These are phyloP conservation scores for Mycena sp. DNA, from an alignment of 1,284 basidiomycete genomes.

Conservation along the genomic window DNA sequence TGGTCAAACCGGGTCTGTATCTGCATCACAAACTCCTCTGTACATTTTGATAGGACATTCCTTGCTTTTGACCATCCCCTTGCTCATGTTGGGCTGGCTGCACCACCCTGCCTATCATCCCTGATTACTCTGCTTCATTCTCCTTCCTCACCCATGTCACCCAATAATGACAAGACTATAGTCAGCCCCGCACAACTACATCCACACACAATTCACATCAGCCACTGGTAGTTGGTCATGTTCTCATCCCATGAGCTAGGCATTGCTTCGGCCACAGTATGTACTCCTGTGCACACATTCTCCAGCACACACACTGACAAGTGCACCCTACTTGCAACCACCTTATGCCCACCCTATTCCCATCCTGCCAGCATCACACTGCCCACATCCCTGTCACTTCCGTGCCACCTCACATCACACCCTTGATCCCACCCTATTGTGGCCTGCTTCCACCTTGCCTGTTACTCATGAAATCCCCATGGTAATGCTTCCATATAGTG, in stretches of 20 bases:
- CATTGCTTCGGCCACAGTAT: not conserved
- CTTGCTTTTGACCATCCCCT: not conserved
- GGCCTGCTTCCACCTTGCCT: too few species aligned
- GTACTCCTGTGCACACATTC: not conserved
- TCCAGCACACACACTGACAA: not conserved
- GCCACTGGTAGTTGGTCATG: not conserved
- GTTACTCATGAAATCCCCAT: too few species aligned
- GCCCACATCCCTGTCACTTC: too few species aligned
- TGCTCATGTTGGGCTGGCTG: not conserved
- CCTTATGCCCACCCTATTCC: too few species aligned
- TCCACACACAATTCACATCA: not conserved
- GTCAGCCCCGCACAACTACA: not conserved
- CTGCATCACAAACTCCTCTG: not conserved
- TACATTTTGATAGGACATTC: not conserved
- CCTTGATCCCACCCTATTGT: too few species aligned
- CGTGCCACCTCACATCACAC: too few species aligned
- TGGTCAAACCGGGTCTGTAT: not conserved
- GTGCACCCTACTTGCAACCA: not conserved
- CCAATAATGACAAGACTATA: not conserved
- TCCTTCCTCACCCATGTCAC: not conserved
- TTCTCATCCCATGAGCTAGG: not conserved
- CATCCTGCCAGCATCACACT: too few species aligned
- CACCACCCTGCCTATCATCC: not conserved
- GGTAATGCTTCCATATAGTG: too few species aligned
- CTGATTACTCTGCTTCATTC: not conserved